phyloP scores from a whole-genome alignment of 768 basidiomycete genomes.

The Russula compacta region DNA sequence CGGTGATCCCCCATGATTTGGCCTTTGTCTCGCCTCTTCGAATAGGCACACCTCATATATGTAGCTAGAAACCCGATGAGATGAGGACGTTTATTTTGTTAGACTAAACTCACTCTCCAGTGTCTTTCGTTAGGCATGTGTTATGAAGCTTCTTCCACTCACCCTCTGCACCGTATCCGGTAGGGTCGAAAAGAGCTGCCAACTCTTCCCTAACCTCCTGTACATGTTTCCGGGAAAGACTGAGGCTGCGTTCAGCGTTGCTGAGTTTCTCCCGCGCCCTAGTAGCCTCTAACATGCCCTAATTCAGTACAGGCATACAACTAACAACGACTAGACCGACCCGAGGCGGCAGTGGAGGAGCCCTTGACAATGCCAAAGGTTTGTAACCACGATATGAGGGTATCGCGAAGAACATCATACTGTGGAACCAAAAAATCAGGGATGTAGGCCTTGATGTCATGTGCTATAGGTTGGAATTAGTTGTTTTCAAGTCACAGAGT shows the following conservation, averaged over 20 bases:
- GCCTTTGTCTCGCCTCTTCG: conserved; percentile 78
- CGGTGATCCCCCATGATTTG: conserved; percentile 64
- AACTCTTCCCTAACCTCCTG: conserved; percentile 49
- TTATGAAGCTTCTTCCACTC: conserved; percentile 96
- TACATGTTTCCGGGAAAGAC: conserved; percentile 42
- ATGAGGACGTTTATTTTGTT: background rate
- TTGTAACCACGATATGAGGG: conserved; percentile 52
- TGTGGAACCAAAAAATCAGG: conserved; percentile 71
- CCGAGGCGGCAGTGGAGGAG: conserved; percentile 32
- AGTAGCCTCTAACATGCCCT: conserved; percentile 38
- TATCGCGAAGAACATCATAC: conserved; percentile 59
- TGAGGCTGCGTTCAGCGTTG: conserved; percentile 54
- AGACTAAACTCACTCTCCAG: conserved; percentile 70
- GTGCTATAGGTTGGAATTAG: conserved; percentile 46
- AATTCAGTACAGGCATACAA: background rate
- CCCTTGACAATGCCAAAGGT: conserved; percentile 49
- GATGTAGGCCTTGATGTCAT: conserved; percentile 70
- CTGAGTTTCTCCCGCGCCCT: conserved; percentile 53
- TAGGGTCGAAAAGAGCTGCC: conserved; percentile 51
- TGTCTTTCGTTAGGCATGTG: conserved; percentile 68
- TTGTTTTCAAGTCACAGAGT: background rate
- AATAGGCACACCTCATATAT: conserved; percentile 94
- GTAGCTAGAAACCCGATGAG: conserved; percentile 45
- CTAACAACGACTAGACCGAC: conserved; percentile 23
- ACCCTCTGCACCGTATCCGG: conserved; percentile 68